A percentile compares a stretch with the other conserved stretches of the same genome.
Evolutionary conservation across 2,329 filamentous ascomycete genomes (phyloP).

Genomic region (Fusarium sp.): DNA sequence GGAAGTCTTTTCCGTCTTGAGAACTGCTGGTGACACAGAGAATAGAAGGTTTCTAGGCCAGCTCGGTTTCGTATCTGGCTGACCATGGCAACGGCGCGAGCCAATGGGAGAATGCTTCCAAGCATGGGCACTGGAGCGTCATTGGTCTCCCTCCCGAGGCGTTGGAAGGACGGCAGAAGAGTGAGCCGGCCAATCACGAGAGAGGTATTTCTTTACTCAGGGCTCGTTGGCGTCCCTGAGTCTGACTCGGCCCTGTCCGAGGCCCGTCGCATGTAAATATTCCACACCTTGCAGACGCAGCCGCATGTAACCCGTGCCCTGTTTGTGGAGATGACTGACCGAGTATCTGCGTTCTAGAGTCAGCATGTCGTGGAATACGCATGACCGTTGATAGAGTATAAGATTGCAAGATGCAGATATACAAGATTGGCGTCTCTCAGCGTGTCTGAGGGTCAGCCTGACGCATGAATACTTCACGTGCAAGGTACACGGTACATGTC

Average conservation of each 20-base stretch:
- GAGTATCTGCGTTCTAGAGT: neutral
- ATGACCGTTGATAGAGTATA: constrained; percentile 4
- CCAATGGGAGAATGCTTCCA: constrained; percentile 10
- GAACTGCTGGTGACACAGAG: neutral
- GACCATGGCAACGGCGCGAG: constrained; percentile 3
- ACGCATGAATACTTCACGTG: constrained; percentile 7
- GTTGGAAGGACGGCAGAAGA: neutral
- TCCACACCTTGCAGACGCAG: constrained; percentile 18
- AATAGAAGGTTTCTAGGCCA: neutral
- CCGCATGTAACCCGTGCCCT: constrained; percentile 8
- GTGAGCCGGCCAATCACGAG: constrained; percentile 32
- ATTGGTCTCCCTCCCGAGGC: constrained; percentile 2
- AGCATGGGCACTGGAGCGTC: neutral
- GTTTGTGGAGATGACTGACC: neutral
- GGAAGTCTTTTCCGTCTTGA: constrained; percentile 6
- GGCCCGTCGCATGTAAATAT: neutral
- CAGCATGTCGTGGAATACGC: neutral
- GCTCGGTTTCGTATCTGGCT: constrained; percentile 2
- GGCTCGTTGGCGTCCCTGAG: constrained; percentile 23
- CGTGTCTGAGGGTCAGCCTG: neutral
- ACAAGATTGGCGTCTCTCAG: neutral
- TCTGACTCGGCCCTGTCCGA: constrained; percentile 38
- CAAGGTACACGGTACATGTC: constrained; percentile 14
- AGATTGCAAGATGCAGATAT: neutral
- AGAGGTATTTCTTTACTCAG: constrained; percentile 42